Percentiles rank a stretch among this genome's conserved stretches.
Evolutionary conservation across 768 basidiomycete genomes (phyloP).

Genomic region (Cyclocybe aegerita): DNA sequence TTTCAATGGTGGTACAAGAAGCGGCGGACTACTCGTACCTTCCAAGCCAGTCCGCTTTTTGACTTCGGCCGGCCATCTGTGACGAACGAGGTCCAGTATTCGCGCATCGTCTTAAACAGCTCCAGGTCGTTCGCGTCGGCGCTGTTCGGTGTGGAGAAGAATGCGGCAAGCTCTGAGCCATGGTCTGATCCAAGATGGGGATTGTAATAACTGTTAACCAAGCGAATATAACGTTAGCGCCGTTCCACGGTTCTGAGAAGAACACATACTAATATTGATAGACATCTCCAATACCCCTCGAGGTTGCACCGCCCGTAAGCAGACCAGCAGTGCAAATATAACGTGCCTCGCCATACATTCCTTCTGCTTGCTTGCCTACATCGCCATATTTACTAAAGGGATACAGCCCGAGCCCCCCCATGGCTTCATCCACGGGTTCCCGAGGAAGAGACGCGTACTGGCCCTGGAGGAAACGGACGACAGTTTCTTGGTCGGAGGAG

Average conservation of each 20-base stretch:
- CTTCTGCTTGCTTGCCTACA: conserved; percentile 38
- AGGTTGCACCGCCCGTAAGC: conserved; percentile 28
- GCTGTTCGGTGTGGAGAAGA: conserved; percentile 27
- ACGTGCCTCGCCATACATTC: conserved; percentile 45
- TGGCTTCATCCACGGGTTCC: conserved; percentile 25
- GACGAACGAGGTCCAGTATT: conserved; percentile 41
- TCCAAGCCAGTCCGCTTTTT: conserved; percentile 21
- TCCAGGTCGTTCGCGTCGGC: conserved; percentile 25
- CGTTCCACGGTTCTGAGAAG: background rate
- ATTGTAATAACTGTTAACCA: conserved; percentile 35
- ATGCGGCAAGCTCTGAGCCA: conserved; percentile 33
- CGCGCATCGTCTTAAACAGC: conserved; percentile 36
- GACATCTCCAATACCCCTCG: conserved; percentile 7
- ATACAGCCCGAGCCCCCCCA: conserved; percentile 24
- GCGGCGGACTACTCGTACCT: conserved; percentile 19
- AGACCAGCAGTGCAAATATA: conserved; percentile 42
- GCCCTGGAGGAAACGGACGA: conserved; percentile 40
- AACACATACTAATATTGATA: conserved; percentile 37
- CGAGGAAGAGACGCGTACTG: conserved; percentile 34
- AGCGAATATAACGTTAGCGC: background rate
- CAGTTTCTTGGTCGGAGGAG: conserved; percentile 34
- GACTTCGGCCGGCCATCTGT: conserved; percentile 29
- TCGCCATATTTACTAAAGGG: conserved; percentile 30
- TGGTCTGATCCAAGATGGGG: conserved; percentile 37
- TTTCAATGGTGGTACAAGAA: background rate